Percentiles rank a stretch among this genome's conserved stretches.
Evolutionary conservation across 73 alveolate genomes (phyloP).

Genomic region (Paramecium caudatum): DNA sequence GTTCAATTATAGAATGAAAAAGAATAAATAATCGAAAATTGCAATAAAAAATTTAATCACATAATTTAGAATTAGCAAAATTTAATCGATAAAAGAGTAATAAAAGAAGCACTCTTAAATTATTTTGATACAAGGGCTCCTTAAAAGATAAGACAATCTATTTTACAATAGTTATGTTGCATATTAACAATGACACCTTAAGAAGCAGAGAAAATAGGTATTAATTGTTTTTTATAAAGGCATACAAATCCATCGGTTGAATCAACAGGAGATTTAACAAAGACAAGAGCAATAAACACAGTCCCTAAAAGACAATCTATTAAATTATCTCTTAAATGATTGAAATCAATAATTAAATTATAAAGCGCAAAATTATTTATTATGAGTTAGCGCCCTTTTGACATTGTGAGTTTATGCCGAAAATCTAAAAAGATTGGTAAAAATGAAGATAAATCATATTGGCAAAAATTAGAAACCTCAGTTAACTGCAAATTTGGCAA

Average conservation of each 20-base stretch:
- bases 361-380: conserved; percentile 23
- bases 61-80: neutral
- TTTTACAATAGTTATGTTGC: neutral
- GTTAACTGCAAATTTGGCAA: conserved; percentile 37
- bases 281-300: conserved; percentile 2
- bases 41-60: neutral
- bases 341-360: neutral
- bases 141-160: conserved; percentile 16
- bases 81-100: conserved; percentile 37
- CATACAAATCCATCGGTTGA: neutral
- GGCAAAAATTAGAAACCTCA: conserved; percentile 33
- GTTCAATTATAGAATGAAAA: conserved; percentile 15
- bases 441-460: conserved; percentile 8
- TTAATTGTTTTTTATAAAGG: neutral
- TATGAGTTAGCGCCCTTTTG: conserved; percentile 50
- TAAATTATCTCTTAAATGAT: neutral
- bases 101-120: conserved; percentile 21
- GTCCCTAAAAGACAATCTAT: conserved; percentile 23
- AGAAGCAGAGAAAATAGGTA: conserved; percentile 43
- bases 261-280: conserved; percentile 6
- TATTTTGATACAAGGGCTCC: conserved; percentile 59
- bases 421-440: conserved; percentile 24
- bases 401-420: conserved; percentile 36
- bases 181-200: conserved; percentile 13
- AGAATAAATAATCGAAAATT: conserved; percentile 43